Conservation (phyloP, 1,284 basidiomycete genomes). For the Ganoderma sp. region DNA sequence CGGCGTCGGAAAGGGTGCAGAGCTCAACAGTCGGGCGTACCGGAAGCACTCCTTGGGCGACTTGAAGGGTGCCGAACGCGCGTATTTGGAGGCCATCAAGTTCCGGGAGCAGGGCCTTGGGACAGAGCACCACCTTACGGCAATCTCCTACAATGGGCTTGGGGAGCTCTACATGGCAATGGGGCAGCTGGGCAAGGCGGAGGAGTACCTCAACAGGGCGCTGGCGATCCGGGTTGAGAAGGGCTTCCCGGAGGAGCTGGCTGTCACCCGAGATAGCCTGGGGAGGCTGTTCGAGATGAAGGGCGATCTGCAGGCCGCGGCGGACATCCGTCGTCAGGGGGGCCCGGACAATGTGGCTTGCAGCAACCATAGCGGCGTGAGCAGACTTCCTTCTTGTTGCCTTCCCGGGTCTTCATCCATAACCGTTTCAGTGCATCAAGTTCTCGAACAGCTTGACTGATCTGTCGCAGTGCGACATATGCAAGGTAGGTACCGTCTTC, state of each 20-base stretch:
- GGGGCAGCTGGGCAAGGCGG: slow-evolving; percentile 42
- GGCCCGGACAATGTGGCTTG: slow-evolving; percentile 39
- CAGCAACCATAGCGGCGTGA: slow-evolving; percentile 35
- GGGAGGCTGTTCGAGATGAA: slow-evolving; percentile 42
- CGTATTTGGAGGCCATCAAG: slow-evolving; percentile 39
- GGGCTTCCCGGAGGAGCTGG: slow-evolving; percentile 38
- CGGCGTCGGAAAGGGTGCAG: slow-evolving; percentile 29
- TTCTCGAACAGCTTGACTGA: slow-evolving; percentile 15
- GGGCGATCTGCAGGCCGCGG: slow-evolving; percentile 38
- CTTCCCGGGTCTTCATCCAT: background rate
- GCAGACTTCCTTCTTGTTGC: slow-evolving; percentile 15
- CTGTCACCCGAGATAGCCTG: slow-evolving; percentile 45
- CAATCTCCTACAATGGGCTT: slow-evolving; percentile 41
- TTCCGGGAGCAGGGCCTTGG: slow-evolving; percentile 37
- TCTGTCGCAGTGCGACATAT: slow-evolving; percentile 19
- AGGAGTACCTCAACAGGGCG: slow-evolving; percentile 40
- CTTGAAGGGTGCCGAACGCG: slow-evolving; percentile 38
- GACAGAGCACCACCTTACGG: slow-evolving; percentile 31
- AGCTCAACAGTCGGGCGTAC: slow-evolving; percentile 33
- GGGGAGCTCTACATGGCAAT: slow-evolving; percentile 44
- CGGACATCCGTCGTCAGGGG: slow-evolving; percentile 35
- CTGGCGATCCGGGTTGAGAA: slow-evolving; percentile 36
- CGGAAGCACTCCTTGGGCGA: slow-evolving; percentile 37
- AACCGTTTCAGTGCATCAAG: slow-evolving; percentile 13
- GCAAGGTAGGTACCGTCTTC: slow-evolving; percentile 19